Evolutionary conservation across 768 basidiomycete genomes (phyloP), one percentile per base, ranked within the genome.

Genomic region (Suillus clintonianus): DNA sequence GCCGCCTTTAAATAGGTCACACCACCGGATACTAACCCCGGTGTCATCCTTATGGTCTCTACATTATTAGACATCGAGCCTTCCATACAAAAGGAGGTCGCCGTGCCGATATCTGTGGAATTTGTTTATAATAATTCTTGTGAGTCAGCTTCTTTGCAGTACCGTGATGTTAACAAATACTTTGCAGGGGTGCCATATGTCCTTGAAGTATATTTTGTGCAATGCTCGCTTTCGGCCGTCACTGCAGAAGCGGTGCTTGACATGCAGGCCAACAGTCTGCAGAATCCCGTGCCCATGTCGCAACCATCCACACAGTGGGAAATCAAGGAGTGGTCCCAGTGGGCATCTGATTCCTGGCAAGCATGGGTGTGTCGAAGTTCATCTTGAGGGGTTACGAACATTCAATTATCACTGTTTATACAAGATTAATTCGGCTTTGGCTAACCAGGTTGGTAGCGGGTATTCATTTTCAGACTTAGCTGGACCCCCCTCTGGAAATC

Each of bases 311-410:
- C 30, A 2, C 36, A 30, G 22, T 17, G 17, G 4, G 37, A 5
- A n/a, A 19, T 22, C 15, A 41, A 37, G 27, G 2, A 27, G 27
- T 27, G 27, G 27, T 27, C 27, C 34, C 34, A 36, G 34, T 66
- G 65, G 65, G 24, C 42, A 15, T 63, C 22, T 67, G 64, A 65
- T 59, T 57, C 54, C 55, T 62, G 47, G 50, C 48, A 36, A 11
- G 17, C 22, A 60, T 11, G 2, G 59, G 62, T 50, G 43, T 63
- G 32, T 55, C 15, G 11, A 55, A 32, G 19, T 4, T 55, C 32
- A 24, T 13, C 10, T 32, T 32, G 32, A 19, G 14, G 22, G 54
- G 27, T 34, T 36, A 36, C 4, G 34, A 36, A 30, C 6, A 9
- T 37, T 19, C 27, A 14, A 30, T 32, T 1, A 13, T 17, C 19